Conservation (phyloP, 371 early-diverging fungal species). For the Rhizopus sp. region DNA sequence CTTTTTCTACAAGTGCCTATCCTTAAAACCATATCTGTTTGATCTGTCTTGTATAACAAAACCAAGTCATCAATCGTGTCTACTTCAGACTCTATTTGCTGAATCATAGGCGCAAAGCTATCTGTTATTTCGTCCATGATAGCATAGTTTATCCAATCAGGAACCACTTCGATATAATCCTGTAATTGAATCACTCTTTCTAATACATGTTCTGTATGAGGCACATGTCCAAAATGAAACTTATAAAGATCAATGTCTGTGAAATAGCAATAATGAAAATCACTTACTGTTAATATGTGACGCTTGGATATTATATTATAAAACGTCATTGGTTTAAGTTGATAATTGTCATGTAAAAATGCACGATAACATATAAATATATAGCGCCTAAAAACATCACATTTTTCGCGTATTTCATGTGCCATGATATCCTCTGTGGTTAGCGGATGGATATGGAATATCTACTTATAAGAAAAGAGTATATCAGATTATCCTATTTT, state of each 20-base stretch:
- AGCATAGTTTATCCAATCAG: slow-evolving; percentile 88
- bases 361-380: slow-evolving; percentile 87
- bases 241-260: slow-evolving; percentile 11
- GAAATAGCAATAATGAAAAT: not conserved
- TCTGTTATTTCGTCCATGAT: slow-evolving; percentile 86
- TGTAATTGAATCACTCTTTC: slow-evolving; percentile 59
- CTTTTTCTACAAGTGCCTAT: slow-evolving; percentile 82
- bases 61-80: slow-evolving; percentile 89
- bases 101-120: slow-evolving; percentile 76
- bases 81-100: slow-evolving; percentile 80
- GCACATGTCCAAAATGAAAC: slow-evolving; percentile 61
- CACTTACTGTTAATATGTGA: slow-evolving; percentile 54
- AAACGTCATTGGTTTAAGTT: slow-evolving; percentile 73
- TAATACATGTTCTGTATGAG: slow-evolving; percentile 56
- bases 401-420: slow-evolving; percentile 89
- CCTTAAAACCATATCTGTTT: slow-evolving; percentile 80
- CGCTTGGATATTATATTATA: slow-evolving; percentile 77
- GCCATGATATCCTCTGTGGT: slow-evolving; percentile 90
- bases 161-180: slow-evolving; percentile 57
- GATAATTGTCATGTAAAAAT: slow-evolving; percentile 65
- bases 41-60: slow-evolving; percentile 63
- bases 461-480: slow-evolving; percentile 14
- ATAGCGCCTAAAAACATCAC: slow-evolving; percentile 86
- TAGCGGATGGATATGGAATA: slow-evolving; percentile 75
- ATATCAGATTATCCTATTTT: not conserved